Evolutionary conservation across 495 filamentous ascomycete genomes (phyloP).

Genomic region (Aspergillus egyptiacus): DNA sequence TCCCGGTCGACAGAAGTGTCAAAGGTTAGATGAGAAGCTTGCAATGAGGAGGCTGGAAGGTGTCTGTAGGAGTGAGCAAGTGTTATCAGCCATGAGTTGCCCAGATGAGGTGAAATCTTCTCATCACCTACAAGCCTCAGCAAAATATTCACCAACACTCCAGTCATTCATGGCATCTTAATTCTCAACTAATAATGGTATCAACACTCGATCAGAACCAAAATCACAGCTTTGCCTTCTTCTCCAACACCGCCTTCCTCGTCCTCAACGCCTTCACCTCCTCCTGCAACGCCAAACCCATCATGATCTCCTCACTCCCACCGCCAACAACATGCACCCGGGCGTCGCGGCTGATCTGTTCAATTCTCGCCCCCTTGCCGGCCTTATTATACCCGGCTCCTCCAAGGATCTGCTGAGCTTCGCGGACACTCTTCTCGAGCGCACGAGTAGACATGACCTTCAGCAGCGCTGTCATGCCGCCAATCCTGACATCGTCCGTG

Average conservation of each 20-base stretch:
- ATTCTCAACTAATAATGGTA: neutral
- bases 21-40: too few relatives aligned
- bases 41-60: too few relatives aligned
- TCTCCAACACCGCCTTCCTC: conserved; percentile 29
- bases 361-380: conserved; percentile 46
- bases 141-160: too few relatives aligned
- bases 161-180: too few relatives aligned
- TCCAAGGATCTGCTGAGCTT: conserved; percentile 58
- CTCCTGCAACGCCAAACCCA: conserved; percentile 44
- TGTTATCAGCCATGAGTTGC: too few relatives aligned
- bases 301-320: conserved; percentile 54
- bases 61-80: too few relatives aligned
- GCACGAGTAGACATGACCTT: conserved; percentile 53
- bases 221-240: conserved; percentile 28
- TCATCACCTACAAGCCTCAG: too few relatives aligned
- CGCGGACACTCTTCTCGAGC: conserved; percentile 51
- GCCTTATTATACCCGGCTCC: conserved; percentile 51
- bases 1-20: too few relatives aligned
- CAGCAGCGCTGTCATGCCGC: conserved; percentile 41
- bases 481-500: conserved; percentile 37
- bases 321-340: conserved; percentile 54
- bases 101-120: too few relatives aligned
- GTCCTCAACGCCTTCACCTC: conserved; percentile 36
- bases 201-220: too few relatives aligned
- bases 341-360: conserved; percentile 53